These are phyloP conservation scores for Aspergillus sp. DNA, from an alignment of 2,329 filamentous ascomycete genomes.

Conservation along the genomic window DNA sequence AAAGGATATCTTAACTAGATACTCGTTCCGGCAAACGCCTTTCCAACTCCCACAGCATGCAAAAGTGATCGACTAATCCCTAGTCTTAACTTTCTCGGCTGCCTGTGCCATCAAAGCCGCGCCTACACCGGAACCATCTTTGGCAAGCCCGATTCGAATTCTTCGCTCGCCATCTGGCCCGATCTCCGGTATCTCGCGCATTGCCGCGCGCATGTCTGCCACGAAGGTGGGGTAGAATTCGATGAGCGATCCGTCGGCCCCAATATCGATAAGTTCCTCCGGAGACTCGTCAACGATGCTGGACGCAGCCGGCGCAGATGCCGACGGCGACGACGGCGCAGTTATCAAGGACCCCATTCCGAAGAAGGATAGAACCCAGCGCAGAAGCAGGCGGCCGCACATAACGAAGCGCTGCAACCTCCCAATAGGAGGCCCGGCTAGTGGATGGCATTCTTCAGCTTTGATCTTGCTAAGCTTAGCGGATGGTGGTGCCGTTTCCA, in stretches of 20 bases:
- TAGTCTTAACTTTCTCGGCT: too few relatives aligned
- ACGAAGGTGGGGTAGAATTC: conserved; percentile 13
- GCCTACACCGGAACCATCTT: conserved; percentile 16
- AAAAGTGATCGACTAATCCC: too few relatives aligned
- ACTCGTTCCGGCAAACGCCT: too few relatives aligned
- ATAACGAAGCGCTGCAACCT: conserved; percentile 2
- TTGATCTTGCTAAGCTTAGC: background rate
- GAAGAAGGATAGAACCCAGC: conserved; percentile 4
- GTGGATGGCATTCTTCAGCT: background rate
- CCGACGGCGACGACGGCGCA: background rate
- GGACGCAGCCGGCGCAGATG: too few relatives aligned
- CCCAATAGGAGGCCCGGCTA: conserved; percentile 1
- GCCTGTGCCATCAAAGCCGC: conserved; percentile 14
- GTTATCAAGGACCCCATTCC: background rate
- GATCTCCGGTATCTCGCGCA: conserved; percentile 7
- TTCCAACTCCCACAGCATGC: too few relatives aligned
- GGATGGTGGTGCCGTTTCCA: background rate
- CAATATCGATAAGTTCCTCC: conserved; percentile 11
- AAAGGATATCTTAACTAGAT: too few relatives aligned
- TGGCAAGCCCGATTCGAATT: conserved; percentile 12
- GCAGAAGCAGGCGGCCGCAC: conserved; percentile 5
- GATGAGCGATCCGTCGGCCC: conserved; percentile 12
- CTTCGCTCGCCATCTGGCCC: conserved; percentile 7
- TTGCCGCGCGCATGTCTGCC: conserved; percentile 11
- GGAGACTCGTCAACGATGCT: background rate